phyloP scores from a whole-genome alignment of 2,329 filamentous ascomycete genomes.

The Purpureocillium lavendulum region DNA sequence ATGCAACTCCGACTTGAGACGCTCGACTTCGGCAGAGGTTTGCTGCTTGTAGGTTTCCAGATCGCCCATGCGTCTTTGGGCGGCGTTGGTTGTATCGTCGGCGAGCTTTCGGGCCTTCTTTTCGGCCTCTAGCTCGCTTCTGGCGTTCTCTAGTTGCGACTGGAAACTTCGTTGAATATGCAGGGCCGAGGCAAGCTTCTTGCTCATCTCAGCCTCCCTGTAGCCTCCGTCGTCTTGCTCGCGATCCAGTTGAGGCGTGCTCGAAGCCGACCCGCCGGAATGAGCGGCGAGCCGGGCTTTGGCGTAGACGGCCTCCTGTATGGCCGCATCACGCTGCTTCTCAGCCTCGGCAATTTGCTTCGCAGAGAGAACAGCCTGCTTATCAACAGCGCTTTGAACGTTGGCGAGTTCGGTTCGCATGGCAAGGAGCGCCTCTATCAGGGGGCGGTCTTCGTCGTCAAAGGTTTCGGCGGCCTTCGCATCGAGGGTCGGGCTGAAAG shows the following conservation, averaged over 20 bases:
- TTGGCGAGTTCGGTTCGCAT: conserved; percentile 87
- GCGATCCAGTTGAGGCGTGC: conserved; percentile 50
- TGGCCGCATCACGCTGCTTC: conserved; percentile 87
- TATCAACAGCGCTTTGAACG: conserved; percentile 82
- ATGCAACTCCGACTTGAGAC: conserved; percentile 77
- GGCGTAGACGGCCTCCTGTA: conserved; percentile 89
- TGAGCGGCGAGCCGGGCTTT: conserved; percentile 87
- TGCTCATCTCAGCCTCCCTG: conserved; percentile 61
- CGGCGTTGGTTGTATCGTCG: conserved; percentile 77
- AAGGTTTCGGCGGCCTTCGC: conserved; percentile 70
- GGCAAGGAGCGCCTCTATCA: conserved; percentile 84
- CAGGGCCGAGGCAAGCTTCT: conserved; percentile 74
- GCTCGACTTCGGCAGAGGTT: conserved; percentile 77
- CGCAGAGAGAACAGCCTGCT: conserved; percentile 76
- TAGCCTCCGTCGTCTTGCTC: conserved; percentile 51
- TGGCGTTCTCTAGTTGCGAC: conserved; percentile 61
- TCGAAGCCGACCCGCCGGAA: conserved; percentile 52
- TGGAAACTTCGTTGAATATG: conserved; percentile 75
- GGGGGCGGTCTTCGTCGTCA: conserved; percentile 81
- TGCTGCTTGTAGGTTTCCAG: conserved; percentile 78
- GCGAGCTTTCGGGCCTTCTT: conserved; percentile 72
- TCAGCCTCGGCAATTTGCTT: conserved; percentile 90
- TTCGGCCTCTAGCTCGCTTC: conserved; percentile 70
- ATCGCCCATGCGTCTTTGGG: conserved; percentile 75
- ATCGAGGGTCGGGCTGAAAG: conserved; percentile 66